A percentile compares a stretch with the other conserved stretches of the same genome.
Evolutionary conservation across 129 eudicot genomes (phyloP).

Genomic region (Ambrosia trifida): DNA sequence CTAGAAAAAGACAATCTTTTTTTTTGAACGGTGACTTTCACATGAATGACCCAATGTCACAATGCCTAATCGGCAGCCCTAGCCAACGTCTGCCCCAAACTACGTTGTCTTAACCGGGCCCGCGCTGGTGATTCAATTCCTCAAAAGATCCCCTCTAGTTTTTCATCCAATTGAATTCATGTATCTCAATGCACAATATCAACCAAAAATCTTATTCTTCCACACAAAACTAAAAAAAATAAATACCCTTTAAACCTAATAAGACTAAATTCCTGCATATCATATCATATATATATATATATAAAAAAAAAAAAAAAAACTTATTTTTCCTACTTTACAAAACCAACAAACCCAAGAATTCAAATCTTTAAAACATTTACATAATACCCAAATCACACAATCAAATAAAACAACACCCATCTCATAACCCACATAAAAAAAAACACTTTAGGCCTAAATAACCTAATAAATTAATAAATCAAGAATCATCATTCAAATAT

Average conservation of each 20-base stretch:
- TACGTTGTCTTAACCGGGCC: too few species aligned
- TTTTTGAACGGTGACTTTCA: too few species aligned
- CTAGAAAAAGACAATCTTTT: not conserved
- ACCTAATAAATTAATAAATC: slow-evolving; percentile 18
- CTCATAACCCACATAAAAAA: slow-evolving; percentile 6
- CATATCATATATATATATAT: too few species aligned
- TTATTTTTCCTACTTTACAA: slow-evolving; percentile 1
- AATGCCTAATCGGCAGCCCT: too few species aligned
- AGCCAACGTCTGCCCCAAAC: too few species aligned
- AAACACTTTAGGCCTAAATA: not conserved
- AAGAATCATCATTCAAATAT: slow-evolving; percentile 11
- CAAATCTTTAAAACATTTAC: not conserved
- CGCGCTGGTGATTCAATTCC: not conserved
- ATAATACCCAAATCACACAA: slow-evolving; percentile 6
- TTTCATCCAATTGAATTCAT: not conserved
- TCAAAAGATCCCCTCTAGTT: not conserved
- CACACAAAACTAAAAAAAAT: too few species aligned
- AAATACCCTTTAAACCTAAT: too few species aligned
- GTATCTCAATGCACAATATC: slow-evolving; percentile 7
- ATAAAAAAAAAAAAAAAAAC: too few species aligned
- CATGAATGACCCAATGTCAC: too few species aligned
- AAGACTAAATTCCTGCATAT: too few species aligned
- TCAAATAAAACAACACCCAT: not conserved
- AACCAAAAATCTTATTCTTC: not conserved
- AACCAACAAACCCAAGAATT: slow-evolving; percentile 11